Conservation (phyloP, 768 basidiomycete species). For the Mycena vulgaris region DNA sequence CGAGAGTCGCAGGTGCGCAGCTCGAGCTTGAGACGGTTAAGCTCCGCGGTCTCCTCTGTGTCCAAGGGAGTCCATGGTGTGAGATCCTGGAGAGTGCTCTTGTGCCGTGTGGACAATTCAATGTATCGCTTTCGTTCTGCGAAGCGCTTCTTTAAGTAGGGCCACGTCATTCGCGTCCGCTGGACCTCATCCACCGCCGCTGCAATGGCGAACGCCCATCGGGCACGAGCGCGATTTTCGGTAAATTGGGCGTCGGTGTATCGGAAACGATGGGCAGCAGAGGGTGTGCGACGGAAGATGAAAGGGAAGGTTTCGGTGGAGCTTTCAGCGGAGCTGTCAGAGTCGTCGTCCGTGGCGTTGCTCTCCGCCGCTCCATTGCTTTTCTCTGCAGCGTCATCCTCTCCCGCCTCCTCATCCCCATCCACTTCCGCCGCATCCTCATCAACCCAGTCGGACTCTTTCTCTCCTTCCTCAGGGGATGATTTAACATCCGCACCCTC, state of each 20-base stretch:
- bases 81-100: neutral
- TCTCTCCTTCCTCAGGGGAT: no score
- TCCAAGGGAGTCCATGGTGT: slow-evolving; percentile 23
- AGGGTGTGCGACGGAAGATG: slow-evolving; percentile 24
- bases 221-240: slow-evolving; percentile 27
- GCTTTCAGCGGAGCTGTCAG: neutral
- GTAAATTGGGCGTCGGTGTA: slow-evolving; percentile 28
- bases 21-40: neutral
- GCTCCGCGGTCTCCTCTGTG: slow-evolving; percentile 14
- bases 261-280: slow-evolving; percentile 16
- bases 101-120: neutral
- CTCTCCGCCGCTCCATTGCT: neutral
- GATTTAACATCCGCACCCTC: neutral
- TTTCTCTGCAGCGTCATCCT: neutral
- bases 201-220: slow-evolving; percentile 36
- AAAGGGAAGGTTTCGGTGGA: neutral
- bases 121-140: slow-evolving; percentile 29
- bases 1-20: slow-evolving; percentile 25
- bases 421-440: neutral
- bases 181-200: slow-evolving; percentile 22
- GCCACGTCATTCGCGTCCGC: slow-evolving; percentile 23
- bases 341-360: neutral
- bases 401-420: no score
- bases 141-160: slow-evolving; percentile 25
- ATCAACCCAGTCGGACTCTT: slow-evolving; percentile 2